Evolutionary conservation across 257 asterid genomes (phyloP).

Genomic region (Dorcoceras hygrometricum): DNA sequence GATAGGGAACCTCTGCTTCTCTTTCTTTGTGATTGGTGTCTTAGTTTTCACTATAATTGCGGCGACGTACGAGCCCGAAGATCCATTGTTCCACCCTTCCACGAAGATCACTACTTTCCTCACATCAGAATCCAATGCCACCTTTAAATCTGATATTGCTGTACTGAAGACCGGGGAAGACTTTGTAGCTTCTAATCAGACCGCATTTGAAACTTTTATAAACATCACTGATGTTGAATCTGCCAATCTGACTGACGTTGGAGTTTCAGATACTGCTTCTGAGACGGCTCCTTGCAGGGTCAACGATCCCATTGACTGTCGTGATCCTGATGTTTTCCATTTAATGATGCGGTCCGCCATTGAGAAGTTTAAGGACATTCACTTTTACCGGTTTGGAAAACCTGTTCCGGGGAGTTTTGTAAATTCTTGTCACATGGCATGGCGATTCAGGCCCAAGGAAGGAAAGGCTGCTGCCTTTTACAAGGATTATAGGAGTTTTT

Average conservation of each 20-base stretch:
- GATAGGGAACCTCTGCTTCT: slow-evolving; percentile 80
- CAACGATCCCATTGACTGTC: slow-evolving; percentile 70
- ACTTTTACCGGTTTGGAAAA: slow-evolving; percentile 83
- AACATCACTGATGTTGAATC: slow-evolving; percentile 79
- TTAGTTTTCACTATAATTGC: slow-evolving; percentile 83
- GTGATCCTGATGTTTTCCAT: slow-evolving; percentile 84
- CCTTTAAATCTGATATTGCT: slow-evolving; percentile 65
- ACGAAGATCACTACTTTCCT: slow-evolving; percentile 73
- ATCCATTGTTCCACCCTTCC: slow-evolving; percentile 87
- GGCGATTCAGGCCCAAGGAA: slow-evolving; percentile 96
- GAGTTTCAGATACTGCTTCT: slow-evolving; percentile 6
- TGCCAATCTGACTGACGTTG: slow-evolving; percentile 19
- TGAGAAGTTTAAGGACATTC: slow-evolving; percentile 70
- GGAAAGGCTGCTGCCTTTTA: slow-evolving; percentile 81
- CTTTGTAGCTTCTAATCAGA: slow-evolving; percentile 69
- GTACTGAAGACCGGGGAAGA: slow-evolving; percentile 95
- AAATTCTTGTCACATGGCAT: slow-evolving; percentile 90
- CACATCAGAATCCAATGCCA: slow-evolving; percentile 78
- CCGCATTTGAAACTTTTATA: slow-evolving; percentile 59
- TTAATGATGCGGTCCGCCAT: slow-evolving; percentile 79
- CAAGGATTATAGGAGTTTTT: slow-evolving; percentile 79
- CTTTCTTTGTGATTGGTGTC: slow-evolving; percentile 72
- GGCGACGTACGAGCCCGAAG: slow-evolving; percentile 90
- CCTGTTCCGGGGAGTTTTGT: slow-evolving; percentile 63
- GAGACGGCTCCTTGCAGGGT: slow-evolving; percentile 38